Evolutionary conservation across 2,329 filamentous ascomycete genomes (phyloP), one percentile per base, ranked within the genome.

Genomic region (Graphiopsis chlorocephala): DNA sequence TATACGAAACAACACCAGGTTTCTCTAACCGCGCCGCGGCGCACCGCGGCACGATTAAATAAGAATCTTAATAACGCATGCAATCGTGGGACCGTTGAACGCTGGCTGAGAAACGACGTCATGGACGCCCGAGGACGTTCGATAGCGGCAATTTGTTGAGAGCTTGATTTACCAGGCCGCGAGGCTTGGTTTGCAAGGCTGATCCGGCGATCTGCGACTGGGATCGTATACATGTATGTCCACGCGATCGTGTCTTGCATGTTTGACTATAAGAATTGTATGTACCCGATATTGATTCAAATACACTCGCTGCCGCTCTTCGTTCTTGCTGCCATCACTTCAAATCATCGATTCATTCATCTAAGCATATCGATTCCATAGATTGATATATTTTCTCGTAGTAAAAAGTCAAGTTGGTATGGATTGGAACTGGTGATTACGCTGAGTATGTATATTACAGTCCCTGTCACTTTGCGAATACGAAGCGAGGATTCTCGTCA

Each of bases 401-500:
- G 7, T 6, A 5, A 31, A 10, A 20, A 20, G 3, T 6, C 4
- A n/a, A n/a, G 7, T 23, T 12, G 8, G 8, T 4, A 11, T 20
- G 38, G 1, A 7, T 20, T 12, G 8, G 38, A 14, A n/a, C 2
- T 12, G 38, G 5, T 20, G n/a, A 3, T 10, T 45, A 45, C 23
- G 38, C n/a, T 45, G 8, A 45, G 4, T 4, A 12, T 45, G 12
- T 12, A 45, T 42, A 20, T 20, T 23, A 23, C 26, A 28, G 15
- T 29, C 14, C 28, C 48, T 20, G 20, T 58, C 15, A 62, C 23
- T 23, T 62, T 26, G 60, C 60, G 23, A 45, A 62, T 25, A 42
- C 17, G 25, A 62, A 62, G 12, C 48, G 48, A 28, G 60, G 60
- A 10, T 17, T 62, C 77, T 80, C 79, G 75, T 95, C 91, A 0